Evolutionary conservation across 306 rosid species (phyloP), one percentile per base, ranked within the genome.

Genomic region (Medicago ruthenica): DNA sequence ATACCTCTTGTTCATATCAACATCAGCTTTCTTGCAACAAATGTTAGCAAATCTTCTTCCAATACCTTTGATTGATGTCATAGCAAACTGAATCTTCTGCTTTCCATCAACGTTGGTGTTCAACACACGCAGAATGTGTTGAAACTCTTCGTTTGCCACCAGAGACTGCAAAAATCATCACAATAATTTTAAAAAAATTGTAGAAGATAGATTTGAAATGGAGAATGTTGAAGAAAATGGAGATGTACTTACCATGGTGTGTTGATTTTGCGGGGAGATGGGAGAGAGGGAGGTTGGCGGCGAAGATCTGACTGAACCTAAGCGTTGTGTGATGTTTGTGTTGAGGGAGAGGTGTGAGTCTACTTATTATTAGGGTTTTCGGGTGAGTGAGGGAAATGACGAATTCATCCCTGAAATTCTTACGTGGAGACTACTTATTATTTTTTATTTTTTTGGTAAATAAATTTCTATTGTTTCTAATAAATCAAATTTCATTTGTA

Each of bases 181-280:
- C 34, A 16, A n/a, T 4, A 34, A 34, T 34, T 34, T n/a, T 12
- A 54, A 79, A 45, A 37, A 65, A 65, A 1, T 2, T 6, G 17
- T 0, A 12, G 13, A 22, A 24, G n/a, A 0, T 57, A n/a, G 21
- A 66, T 9, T 9, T 9, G 14, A 55, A 10, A 47, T 21, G 2
- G 3, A 59, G 17, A 1, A 9, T 15, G 42, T n/a, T 3, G 6
- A 67, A 40, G 70, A 31, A 36, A 40, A 6, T 8, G 45, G n/a
- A 4, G n/a, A 40, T 8, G 0, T 76, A 81, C 84, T 77, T 76
- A 81, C 84, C 81, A 81, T 70, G 3, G 14, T 67, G 70, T 54
- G 59, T 54, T 54, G 61, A 18, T 16, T 51, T 54, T 54, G 27
- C 12, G 3, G 60, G 5, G 58, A n/a, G 16, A 18, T 24, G 9